phyloP scores from a whole-genome alignment of 805 yeast species.

The Kuraishia capsulata region DNA sequence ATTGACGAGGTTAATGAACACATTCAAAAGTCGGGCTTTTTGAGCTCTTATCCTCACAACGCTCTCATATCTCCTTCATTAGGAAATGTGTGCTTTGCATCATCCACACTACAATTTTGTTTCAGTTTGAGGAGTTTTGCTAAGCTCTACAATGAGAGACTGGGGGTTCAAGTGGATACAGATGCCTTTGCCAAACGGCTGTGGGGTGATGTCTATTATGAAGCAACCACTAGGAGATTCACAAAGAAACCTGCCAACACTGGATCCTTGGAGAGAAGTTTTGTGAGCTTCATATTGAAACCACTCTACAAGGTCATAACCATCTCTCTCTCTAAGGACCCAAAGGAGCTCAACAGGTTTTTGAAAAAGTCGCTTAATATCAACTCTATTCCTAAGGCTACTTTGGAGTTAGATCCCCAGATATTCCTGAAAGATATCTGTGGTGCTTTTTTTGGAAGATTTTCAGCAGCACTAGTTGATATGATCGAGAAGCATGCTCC shows the following conservation, averaged over 20 bases:
- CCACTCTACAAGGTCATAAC: constrained; percentile 77
- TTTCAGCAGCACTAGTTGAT: constrained; percentile 44
- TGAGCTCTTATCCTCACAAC: constrained; percentile 18
- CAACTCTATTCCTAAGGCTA: constrained; percentile 25
- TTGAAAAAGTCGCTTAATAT: constrained; percentile 42
- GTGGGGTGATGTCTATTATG: constrained; percentile 72
- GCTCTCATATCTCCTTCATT: constrained; percentile 45
- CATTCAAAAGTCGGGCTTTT: constrained; percentile 26
- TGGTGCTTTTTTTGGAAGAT: constrained; percentile 39
- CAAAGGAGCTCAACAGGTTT: constrained; percentile 29
- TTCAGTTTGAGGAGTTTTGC: constrained; percentile 68
- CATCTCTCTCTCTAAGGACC: constrained; percentile 44
- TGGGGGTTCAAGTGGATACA: constrained; percentile 16
- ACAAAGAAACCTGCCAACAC: constrained; percentile 17
- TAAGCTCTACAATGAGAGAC: constrained; percentile 29
- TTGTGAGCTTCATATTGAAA: constrained; percentile 56
- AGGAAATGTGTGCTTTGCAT: constrained; percentile 69
- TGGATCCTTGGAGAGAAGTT: constrained; percentile 29
- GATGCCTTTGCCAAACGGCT: constrained; percentile 43
- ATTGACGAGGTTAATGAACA: constrained; percentile 58
- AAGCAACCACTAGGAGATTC: constrained; percentile 34
- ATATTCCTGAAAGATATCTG: constrained; percentile 49
- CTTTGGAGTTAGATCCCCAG: constrained; percentile 45
- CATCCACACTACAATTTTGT: constrained; percentile 49
- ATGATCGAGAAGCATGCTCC: constrained; percentile 23